phyloP scores from a whole-genome alignment of 257 asterid species.

The Cinchona pubescens region DNA sequence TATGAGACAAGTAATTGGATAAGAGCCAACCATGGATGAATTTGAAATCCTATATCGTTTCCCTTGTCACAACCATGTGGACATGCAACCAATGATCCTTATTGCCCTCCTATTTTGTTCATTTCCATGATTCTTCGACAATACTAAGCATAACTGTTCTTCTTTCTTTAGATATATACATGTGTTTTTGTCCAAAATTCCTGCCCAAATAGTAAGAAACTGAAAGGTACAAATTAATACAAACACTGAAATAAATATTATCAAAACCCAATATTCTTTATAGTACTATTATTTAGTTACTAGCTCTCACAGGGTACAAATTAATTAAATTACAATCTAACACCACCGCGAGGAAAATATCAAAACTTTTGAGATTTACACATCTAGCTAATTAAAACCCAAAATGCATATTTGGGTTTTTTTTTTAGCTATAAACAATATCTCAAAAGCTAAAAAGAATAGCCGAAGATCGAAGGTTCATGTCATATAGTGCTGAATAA shows the following conservation, averaged over 20 bases:
- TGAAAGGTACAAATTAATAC: not conserved
- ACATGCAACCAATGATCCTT: not conserved
- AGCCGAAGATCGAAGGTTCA: not conserved
- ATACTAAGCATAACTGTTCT: not conserved
- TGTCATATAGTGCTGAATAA: no score
- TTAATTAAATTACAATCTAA: conserved; percentile 31
- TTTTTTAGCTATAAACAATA: conserved; percentile 22
- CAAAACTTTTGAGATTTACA: conserved; percentile 38
- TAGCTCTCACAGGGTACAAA: conserved; percentile 57
- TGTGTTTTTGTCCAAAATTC: not conserved
- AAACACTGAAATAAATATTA: not conserved
- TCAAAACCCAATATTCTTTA: not conserved
- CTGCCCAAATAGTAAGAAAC: not conserved
- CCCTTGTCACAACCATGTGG: conserved; percentile 15
- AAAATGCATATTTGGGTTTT: conserved; percentile 8
- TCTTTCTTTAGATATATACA: not conserved
- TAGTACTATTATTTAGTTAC: conserved; percentile 7
- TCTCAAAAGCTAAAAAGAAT: conserved; percentile 20
- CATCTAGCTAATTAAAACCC: conserved; percentile 25
- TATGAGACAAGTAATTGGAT: conserved; percentile 17
- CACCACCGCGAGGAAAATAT: conserved; percentile 54
- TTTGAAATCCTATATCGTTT: conserved; percentile 1
- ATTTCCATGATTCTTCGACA: not conserved
- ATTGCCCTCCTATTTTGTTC: not conserved
- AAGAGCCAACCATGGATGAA: conserved; percentile 9